These are phyloP conservation scores for Mollisia scopiformis DNA, from an alignment of 2,329 filamentous ascomycete species.

Conservation along the genomic window DNA sequence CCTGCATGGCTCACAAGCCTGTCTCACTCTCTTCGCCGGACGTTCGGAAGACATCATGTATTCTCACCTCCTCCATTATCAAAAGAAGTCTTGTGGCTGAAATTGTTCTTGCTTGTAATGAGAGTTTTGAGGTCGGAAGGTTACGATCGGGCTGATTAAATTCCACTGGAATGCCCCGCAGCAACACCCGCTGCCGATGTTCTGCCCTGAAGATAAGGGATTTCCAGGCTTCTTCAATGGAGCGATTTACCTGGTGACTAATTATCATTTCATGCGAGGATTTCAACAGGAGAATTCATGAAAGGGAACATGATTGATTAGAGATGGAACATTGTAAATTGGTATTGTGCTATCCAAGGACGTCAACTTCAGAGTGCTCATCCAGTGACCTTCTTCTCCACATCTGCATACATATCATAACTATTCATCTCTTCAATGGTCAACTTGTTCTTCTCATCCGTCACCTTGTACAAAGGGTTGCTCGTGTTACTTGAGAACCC, in stretches of 20 bases:
- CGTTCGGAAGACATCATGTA: slow-evolving; percentile 28
- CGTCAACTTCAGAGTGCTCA: neutral
- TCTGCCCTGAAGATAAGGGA: neutral
- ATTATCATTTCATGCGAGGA: neutral
- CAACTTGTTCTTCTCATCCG: slow-evolving; percentile 61
- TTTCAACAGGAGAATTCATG: neutral
- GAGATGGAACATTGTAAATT: neutral
- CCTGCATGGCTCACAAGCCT: slow-evolving; percentile 43
- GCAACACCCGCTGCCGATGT: neutral
- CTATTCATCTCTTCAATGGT: slow-evolving; percentile 73
- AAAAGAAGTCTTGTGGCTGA: neutral
- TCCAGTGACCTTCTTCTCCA: slow-evolving; percentile 39
- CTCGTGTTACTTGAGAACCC: slow-evolving; percentile 65
- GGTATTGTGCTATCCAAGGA: neutral
- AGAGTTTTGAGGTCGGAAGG: neutral
- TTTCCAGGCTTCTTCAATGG: neutral
- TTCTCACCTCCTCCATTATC: neutral
- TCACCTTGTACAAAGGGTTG: slow-evolving; percentile 61
- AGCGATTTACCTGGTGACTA: too few species aligned
- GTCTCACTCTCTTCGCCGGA: slow-evolving; percentile 34
- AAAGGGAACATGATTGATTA: neutral
- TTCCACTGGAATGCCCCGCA: neutral
- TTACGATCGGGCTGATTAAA: neutral
- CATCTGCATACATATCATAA: slow-evolving; percentile 62
- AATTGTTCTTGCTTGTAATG: neutral